These are phyloP conservation scores for Apiotrichum veenhuisii DNA, from an alignment of 1,284 basidiomycete genomes.

Conservation along the genomic window DNA sequence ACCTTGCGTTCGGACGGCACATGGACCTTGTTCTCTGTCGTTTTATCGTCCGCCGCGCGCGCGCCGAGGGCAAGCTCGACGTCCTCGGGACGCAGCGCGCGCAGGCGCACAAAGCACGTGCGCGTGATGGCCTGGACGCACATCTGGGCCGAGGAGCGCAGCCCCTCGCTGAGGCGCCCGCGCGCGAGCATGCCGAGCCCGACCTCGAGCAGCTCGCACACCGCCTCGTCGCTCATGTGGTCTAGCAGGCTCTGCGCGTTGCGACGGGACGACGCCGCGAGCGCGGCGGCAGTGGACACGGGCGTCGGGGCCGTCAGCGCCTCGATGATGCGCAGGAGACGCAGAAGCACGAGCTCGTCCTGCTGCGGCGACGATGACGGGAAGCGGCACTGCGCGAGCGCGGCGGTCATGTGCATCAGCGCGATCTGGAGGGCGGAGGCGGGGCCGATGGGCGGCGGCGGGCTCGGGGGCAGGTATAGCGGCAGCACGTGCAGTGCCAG, in stretches of 20 bases:
- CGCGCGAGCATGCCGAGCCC: constrained; percentile 96
- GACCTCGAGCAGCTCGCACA: constrained; percentile 98
- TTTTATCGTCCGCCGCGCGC: constrained; percentile 23
- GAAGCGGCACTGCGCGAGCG: constrained; percentile 94
- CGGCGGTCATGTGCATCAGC: constrained; percentile 78
- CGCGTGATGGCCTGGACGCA: constrained; percentile 86
- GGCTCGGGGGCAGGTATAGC: constrained; percentile 48
- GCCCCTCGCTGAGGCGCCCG: constrained; percentile 73
- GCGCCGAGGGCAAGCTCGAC: constrained; percentile 34
- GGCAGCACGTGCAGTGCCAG: constrained; percentile 73
- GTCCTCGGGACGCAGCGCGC: constrained; percentile 53
- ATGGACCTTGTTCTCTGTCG: constrained; percentile 22
- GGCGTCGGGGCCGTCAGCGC: constrained; percentile 65
- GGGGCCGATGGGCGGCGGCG: constrained; percentile 24
- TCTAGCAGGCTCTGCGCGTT: constrained; percentile 41
- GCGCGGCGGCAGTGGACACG: neutral
- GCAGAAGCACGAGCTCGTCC: constrained; percentile 91
- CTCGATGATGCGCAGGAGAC: constrained; percentile 86
- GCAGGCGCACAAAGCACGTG: constrained; percentile 72
- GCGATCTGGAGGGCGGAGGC: constrained; percentile 53
- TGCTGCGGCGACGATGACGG: constrained; percentile 93
- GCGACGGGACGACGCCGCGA: neutral
- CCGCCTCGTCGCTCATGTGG: constrained; percentile 80
- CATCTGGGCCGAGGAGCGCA: constrained; percentile 84
- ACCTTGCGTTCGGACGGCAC: constrained; percentile 8